These are phyloP conservation scores for Paecilomyces sp. DNA, from an alignment of 2,329 filamentous ascomycete genomes.

Conservation along the genomic window DNA sequence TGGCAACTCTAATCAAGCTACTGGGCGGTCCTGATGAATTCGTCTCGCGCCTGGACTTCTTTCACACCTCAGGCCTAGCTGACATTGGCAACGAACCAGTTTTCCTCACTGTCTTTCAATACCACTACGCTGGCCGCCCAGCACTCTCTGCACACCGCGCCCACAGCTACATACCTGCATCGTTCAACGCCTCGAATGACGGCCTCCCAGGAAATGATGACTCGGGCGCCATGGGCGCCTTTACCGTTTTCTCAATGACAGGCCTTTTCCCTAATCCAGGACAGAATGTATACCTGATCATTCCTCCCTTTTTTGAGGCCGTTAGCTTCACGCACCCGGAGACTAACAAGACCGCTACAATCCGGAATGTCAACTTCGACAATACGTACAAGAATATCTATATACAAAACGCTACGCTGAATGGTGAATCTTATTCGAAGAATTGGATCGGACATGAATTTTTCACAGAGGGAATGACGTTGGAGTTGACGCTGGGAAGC, in stretches of 20 bases:
- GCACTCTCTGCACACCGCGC: conserved; percentile 42
- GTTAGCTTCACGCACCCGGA: conserved; percentile 51
- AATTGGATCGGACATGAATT: conserved; percentile 64
- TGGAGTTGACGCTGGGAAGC: conserved; percentile 56
- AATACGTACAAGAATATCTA: conserved; percentile 50
- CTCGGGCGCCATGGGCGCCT: conserved; percentile 61
- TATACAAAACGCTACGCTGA: conserved; percentile 57
- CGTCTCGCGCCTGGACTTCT: conserved; percentile 53
- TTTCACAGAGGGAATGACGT: conserved; percentile 55
- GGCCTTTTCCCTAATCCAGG: conserved; percentile 62
- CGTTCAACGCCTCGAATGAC: conserved; percentile 49
- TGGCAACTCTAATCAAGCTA: conserved; percentile 46
- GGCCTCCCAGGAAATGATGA: conserved; percentile 65
- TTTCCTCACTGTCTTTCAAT: conserved; percentile 59
- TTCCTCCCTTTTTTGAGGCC: conserved; percentile 55
- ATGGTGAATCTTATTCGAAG: conserved; percentile 53
- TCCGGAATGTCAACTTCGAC: conserved; percentile 56
- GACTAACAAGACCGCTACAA: conserved; percentile 53
- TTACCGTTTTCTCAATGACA: conserved; percentile 59
- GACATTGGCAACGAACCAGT: conserved; percentile 59
- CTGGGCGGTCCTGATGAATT: conserved; percentile 55
- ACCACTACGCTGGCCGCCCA: conserved; percentile 60
- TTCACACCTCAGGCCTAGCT: conserved; percentile 55
- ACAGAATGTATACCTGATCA: conserved; percentile 62
- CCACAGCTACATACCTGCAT: conserved; percentile 57